Evolutionary conservation across 495 filamentous ascomycete species (phyloP), one percentile per base, ranked within the genome.

Genomic region (Xylaria acuta): DNA sequence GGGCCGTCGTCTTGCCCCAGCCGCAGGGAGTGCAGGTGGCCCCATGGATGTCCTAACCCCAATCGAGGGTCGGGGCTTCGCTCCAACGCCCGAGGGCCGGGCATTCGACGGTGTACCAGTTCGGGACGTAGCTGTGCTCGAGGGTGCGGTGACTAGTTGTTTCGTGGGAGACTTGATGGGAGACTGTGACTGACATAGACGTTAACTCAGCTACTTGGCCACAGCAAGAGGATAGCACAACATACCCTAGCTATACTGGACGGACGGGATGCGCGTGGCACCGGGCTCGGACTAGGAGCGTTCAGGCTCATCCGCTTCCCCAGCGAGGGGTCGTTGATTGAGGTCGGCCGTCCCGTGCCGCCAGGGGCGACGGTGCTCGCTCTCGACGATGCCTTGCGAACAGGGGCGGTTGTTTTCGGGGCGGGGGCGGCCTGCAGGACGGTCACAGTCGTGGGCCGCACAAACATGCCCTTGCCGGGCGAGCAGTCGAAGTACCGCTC

Each of bases 401-500:
- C 73, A 72, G 76, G 72, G 69, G 73, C 67, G 71, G 75, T 54
- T 54, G 80, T 68, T 45, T 77, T 73, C 67, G 74, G 77, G 74
- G 75, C 78, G 36, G 36, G 76, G 12, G 91, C 84, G 67, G 89
- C 83, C 64, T 89, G 87, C 51, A 97, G 68, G 25, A 94, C 78
- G 36, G 84, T 84, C 32, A 89, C 82, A 2, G 89, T 89, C 4
- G 84, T 77, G 7, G 93, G 90, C 43, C 92, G 87, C 40, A 97
- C 87, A 76, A 99, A 99, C 92, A 98, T 96, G 75, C 96, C 96
- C 82, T 88, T 88, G 7, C 88, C 88, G 70, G 89, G 89, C 65
- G 90, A 81, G 77, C 95, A 98, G 32, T 94, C 89, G 76, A 98
- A 99, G 80, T 99, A 99, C 49, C 93, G 86, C 73, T 95, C 88